Percentiles rank a stretch among this genome's conserved stretches.
Evolutionary conservation across 768 basidiomycete species (phyloP).

Genomic region (Sporobolomyces roseus): DNA sequence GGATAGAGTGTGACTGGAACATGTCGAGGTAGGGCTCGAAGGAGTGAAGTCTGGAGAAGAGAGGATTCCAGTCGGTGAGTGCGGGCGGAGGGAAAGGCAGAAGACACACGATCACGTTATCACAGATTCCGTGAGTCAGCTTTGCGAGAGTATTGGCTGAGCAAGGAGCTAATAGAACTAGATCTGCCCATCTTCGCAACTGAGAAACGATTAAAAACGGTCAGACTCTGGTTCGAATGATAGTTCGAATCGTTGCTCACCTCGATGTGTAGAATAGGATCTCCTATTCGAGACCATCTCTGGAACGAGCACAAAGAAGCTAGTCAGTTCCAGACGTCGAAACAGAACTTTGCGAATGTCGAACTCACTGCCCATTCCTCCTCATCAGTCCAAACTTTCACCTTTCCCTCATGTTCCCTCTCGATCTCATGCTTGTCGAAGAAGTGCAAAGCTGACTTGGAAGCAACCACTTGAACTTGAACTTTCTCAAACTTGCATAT

Average conservation of each 20-base stretch:
- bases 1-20: slow-evolving; percentile 90
- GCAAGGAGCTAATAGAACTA: slow-evolving; percentile 91
- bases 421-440: slow-evolving; percentile 60
- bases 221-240: background rate
- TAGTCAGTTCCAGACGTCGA: background rate
- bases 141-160: slow-evolving; percentile 96
- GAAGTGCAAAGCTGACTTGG: slow-evolving; percentile 72
- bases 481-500: slow-evolving; percentile 64
- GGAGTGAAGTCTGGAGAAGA: slow-evolving; percentile 55
- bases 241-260: slow-evolving; percentile 53
- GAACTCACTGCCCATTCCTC: slow-evolving; percentile 85
- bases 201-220: slow-evolving; percentile 25
- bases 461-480: slow-evolving; percentile 76
- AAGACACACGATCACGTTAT: slow-evolving; percentile 71
- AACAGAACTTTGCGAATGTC: background rate
- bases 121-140: slow-evolving; percentile 80
- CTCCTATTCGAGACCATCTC: slow-evolving; percentile 71
- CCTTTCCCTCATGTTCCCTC: slow-evolving; percentile 49
- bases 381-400: slow-evolving; percentile 77
- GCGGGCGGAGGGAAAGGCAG: background rate
- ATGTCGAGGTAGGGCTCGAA: slow-evolving; percentile 70
- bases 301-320: slow-evolving; percentile 46
- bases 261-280: slow-evolving; percentile 95
- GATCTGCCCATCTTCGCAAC: slow-evolving; percentile 75
- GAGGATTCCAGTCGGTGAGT: background rate